Conservation (phyloP, 768 basidiomycete genomes). For the Leucocoprinus sp. region DNA sequence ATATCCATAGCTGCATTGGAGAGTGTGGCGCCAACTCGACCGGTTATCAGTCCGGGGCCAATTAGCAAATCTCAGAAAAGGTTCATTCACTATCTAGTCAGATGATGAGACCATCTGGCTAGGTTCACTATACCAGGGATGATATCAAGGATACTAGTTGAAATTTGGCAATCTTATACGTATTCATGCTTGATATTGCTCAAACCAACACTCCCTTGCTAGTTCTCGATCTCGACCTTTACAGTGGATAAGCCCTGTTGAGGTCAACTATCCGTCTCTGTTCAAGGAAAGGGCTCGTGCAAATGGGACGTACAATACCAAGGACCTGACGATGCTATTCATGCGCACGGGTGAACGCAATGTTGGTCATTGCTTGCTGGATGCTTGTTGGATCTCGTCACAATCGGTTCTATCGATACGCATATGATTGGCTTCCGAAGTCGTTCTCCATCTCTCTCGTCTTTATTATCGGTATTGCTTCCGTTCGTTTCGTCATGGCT, state of each 20-base stretch:
- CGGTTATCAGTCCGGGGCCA: constrained; percentile 51
- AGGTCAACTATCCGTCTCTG: too few species aligned
- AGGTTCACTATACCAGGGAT: too few species aligned
- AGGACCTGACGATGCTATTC: constrained; percentile 83
- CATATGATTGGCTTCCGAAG: constrained; percentile 81
- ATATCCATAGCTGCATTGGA: constrained; percentile 72
- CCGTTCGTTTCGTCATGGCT: constrained; percentile 93
- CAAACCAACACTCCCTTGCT: constrained; percentile 53
- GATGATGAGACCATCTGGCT: too few species aligned
- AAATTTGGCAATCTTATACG: constrained; percentile 90
- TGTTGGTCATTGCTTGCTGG: constrained; percentile 76
- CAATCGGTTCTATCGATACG: constrained; percentile 91
- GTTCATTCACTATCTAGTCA: constrained; percentile 47
- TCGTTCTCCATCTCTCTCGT: constrained; percentile 93
- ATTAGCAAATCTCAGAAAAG: constrained; percentile 60
- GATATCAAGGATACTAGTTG: constrained; percentile 60
- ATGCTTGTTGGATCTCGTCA: too few species aligned
- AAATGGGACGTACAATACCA: too few species aligned
- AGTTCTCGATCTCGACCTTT: too few species aligned
- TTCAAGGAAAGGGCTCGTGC: too few species aligned
- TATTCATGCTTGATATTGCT: constrained; percentile 14
- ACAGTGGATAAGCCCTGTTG: too few species aligned
- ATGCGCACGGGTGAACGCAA: constrained; percentile 60
- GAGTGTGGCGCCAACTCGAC: constrained; percentile 56
- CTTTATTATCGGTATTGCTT: constrained; percentile 95